Conservation (phyloP, 1,139 yeast species). For the Tardiomyces depauwii region DNA sequence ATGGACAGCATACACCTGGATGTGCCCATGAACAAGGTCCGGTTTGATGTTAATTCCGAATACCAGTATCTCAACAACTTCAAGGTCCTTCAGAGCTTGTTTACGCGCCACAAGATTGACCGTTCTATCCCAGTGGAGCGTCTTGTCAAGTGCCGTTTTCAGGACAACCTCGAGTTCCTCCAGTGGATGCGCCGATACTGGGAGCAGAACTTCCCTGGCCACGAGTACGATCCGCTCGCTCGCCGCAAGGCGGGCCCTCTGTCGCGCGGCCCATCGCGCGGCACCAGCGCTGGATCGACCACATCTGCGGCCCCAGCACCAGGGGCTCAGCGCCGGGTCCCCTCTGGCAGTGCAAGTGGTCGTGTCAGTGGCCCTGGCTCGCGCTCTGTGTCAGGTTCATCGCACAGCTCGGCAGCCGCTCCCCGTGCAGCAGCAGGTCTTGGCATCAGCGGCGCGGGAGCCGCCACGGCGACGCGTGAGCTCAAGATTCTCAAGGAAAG, state of each 20-base stretch:
- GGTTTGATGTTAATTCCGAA: slow-evolving; percentile 57
- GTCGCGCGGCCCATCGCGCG: background rate
- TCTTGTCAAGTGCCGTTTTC: slow-evolving; percentile 77
- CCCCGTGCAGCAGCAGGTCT: slow-evolving; percentile 4
- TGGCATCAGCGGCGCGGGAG: slow-evolving; percentile 3
- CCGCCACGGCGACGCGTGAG: slow-evolving; percentile 1
- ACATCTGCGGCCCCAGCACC: slow-evolving; percentile 4
- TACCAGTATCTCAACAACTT: slow-evolving; percentile 73
- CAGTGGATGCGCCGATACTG: slow-evolving; percentile 87
- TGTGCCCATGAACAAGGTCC: slow-evolving; percentile 66
- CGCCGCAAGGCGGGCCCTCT: slow-evolving; percentile 33
- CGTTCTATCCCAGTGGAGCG: slow-evolving; percentile 73
- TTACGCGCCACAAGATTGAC: slow-evolving; percentile 58
- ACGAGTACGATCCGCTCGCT: slow-evolving; percentile 54
- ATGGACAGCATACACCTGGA: slow-evolving; percentile 78
- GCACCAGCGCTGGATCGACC: slow-evolving; percentile 9
- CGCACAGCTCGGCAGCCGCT: slow-evolving; percentile 8
- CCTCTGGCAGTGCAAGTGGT: slow-evolving; percentile 5
- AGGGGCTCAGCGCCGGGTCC: background rate
- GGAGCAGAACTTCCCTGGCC: slow-evolving; percentile 64
- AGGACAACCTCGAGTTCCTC: slow-evolving; percentile 84
- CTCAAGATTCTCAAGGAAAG: slow-evolving; percentile 10
- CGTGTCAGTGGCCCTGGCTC: slow-evolving; percentile 3
- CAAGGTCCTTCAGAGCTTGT: slow-evolving; percentile 73
- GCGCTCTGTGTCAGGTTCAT: background rate